These are phyloP conservation scores for Polyplosphaeria fusca DNA, from an alignment of 495 filamentous ascomycete species.

Conservation along the genomic window DNA sequence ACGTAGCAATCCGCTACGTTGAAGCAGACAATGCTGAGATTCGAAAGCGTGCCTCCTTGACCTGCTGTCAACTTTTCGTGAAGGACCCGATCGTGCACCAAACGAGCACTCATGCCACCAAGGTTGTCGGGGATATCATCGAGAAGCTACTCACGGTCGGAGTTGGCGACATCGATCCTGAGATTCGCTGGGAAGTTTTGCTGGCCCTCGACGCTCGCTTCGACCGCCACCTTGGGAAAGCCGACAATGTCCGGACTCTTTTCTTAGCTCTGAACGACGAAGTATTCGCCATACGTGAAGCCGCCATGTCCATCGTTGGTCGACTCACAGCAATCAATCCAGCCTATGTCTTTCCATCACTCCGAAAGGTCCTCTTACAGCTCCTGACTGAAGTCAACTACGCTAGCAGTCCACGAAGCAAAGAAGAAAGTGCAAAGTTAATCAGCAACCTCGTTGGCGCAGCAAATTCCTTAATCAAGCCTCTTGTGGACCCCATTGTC, in stretches of 20 bases:
- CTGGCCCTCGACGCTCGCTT: slow-evolving; percentile 88
- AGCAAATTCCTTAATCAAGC: slow-evolving; percentile 83
- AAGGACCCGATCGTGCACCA: slow-evolving; percentile 96
- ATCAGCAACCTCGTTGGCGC: slow-evolving; percentile 90
- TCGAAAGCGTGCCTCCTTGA: slow-evolving; percentile 89
- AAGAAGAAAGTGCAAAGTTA: slow-evolving; percentile 91
- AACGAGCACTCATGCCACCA: slow-evolving; percentile 91
- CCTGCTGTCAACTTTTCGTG: slow-evolving; percentile 95
- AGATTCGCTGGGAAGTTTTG: slow-evolving; percentile 83
- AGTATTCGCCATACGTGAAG: slow-evolving; percentile 84
- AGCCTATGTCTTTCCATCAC: slow-evolving; percentile 91
- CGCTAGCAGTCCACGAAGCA: slow-evolving; percentile 86
- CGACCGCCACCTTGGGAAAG: slow-evolving; percentile 88
- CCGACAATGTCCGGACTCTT: slow-evolving; percentile 90
- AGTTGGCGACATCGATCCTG: slow-evolving; percentile 83
- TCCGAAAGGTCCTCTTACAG: slow-evolving; percentile 92
- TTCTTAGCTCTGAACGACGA: slow-evolving; percentile 98
- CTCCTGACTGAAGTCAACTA: slow-evolving; percentile 93
- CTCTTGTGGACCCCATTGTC: slow-evolving; percentile 93
- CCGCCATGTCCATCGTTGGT: slow-evolving; percentile 92
- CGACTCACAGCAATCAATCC: slow-evolving; percentile 88
- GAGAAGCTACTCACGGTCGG: slow-evolving; percentile 92
- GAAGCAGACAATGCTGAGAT: slow-evolving; percentile 93
- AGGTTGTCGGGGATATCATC: slow-evolving; percentile 96
- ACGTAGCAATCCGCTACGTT: slow-evolving; percentile 96